Base-by-base conservation (phyloP, 495 filamentous ascomycete genomes). In the Clohesyomyces aquaticus region DNA sequence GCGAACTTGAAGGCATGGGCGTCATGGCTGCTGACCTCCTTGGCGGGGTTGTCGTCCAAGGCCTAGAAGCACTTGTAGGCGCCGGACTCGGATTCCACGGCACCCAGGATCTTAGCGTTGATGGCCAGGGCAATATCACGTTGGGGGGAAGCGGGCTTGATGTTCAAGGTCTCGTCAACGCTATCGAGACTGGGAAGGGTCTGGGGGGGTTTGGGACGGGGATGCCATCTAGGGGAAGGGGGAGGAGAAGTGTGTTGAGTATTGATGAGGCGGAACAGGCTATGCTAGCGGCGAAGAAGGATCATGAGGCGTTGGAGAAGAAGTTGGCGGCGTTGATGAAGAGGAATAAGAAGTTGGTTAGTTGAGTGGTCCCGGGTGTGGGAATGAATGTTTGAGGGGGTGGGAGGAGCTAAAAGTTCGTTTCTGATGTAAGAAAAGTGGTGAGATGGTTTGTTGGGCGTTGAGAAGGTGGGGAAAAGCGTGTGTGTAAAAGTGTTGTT, bases 251-350 rank as follows among this genome's bases (percentile, higher is more conserved):
- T 50, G 67, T 83, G 12, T 77, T 86, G 72, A 80, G 74, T 27
- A 75, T 88, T 4, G 80, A 85, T 53, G 87, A 88, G 27, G 81
- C 83, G 4, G 87, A 91, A 74, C 75, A 74, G 56, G 83, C 79
- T 29, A 76, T 88, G 66, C 59, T 77, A 18, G 68, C 72, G 11
- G 79, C 82, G n/a, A 80, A 80, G 64, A 89, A 86, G 77, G 87
- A 91, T 68, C 80, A 84, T 32, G 89, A 91, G 55, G 80, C 72
- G 58, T 70, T 90, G 9, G 89, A 91, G 74, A 91, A 89, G 79
- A 85, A 78, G 65, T 70, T 89, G 21, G 80, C 79, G 62, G 77
- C 79, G 54, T 56, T 88, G 35, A 76, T 87, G 57, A 84, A 84
- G 67, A 85, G 82, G 79, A 89, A 89, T 67, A 75, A 81, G 57